Evolutionary conservation across 2,329 filamentous ascomycete species (phyloP).

Genomic region (Alternaria sp.): DNA sequence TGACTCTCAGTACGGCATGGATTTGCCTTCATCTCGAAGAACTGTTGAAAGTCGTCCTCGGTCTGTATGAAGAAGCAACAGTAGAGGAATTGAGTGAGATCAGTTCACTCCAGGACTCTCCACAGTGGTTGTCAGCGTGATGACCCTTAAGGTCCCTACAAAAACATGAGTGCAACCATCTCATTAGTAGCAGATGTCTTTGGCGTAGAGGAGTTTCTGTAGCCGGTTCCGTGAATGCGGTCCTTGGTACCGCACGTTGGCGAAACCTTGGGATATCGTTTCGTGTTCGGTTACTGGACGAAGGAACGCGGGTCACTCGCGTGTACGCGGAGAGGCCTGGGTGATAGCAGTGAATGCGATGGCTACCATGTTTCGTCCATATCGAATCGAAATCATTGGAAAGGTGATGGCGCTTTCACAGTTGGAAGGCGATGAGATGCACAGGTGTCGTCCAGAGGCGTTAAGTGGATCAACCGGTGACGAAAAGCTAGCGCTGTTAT

Average conservation of each 20-base stretch:
- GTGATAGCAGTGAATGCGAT: neutral
- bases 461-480: conserved; percentile 1
- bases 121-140: neutral
- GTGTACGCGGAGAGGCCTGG: neutral
- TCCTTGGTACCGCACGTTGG: neutral
- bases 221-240: neutral
- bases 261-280: neutral
- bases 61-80: neutral
- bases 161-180: neutral
- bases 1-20: neutral
- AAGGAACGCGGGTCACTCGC: neutral
- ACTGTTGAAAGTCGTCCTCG: neutral
- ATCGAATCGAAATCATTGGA: neutral
- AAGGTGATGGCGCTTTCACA: neutral
- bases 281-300: neutral
- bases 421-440: neutral
- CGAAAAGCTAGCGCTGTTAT: neutral
- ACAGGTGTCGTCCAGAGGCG: neutral
- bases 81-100: neutral
- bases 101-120: neutral
- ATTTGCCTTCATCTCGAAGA: neutral
- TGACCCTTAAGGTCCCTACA: neutral
- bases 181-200: neutral
- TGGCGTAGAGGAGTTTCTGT: neutral
- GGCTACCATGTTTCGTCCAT: neutral